Evolutionary conservation across 441 rosid species (phyloP).

Genomic region (Pelargonium cotyledonis): DNA sequence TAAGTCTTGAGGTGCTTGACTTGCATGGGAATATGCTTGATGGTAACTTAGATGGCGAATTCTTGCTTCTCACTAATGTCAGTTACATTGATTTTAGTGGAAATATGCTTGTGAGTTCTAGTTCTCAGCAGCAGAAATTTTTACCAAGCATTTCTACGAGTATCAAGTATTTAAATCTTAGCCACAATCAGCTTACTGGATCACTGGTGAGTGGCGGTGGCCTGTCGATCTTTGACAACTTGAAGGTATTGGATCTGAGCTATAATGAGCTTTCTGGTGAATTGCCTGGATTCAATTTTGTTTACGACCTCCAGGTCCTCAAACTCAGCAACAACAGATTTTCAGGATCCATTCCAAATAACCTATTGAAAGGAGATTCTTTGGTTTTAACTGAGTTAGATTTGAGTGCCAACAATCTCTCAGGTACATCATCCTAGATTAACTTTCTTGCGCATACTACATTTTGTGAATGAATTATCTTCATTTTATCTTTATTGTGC

Average conservation of each 20-base stretch:
- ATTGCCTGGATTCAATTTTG: conserved; percentile 82
- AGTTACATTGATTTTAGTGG: conserved; percentile 74
- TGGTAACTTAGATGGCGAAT: conserved; percentile 67
- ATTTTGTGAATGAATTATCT: background rate
- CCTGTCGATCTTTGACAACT: conserved; percentile 56
- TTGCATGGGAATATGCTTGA: conserved; percentile 70
- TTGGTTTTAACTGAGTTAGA: conserved; percentile 64
- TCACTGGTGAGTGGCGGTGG: conserved; percentile 58
- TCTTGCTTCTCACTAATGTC: conserved; percentile 74
- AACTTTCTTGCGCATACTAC: conserved; percentile 3
- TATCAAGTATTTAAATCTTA: conserved; percentile 63
- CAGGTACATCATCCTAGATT: conserved; percentile 44
- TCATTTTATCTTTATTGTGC: background rate
- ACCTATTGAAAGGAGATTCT: conserved; percentile 84
- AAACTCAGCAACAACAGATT: conserved; percentile 78
- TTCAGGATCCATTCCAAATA: conserved; percentile 77
- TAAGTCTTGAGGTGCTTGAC: conserved; percentile 69
- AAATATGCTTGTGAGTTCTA: conserved; percentile 57
- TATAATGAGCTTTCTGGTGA: conserved; percentile 82
- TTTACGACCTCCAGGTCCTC: conserved; percentile 85
- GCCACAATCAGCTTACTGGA: conserved; percentile 81
- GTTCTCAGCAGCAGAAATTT: conserved; percentile 42
- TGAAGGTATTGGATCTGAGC: conserved; percentile 85
- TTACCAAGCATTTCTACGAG: conserved; percentile 81
- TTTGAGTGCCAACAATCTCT: conserved; percentile 88